Base-by-base conservation (phyloP, 2,329 filamentous ascomycete species). In the Phyllosticta citribraziliensis region DNA sequence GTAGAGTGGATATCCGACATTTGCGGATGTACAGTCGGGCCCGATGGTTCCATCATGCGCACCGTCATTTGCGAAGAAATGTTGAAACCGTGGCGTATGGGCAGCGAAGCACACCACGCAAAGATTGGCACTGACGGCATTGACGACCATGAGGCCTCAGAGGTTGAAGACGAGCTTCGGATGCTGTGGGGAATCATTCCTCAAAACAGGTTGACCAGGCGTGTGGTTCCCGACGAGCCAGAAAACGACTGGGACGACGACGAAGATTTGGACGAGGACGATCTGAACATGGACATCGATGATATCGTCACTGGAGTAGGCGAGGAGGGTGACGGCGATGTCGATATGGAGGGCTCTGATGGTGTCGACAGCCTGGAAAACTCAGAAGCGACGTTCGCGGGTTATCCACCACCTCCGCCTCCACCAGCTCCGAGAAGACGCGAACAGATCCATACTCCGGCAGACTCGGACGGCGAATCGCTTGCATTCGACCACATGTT, bases 1-100 rank as follows among this genome's bases (percentile, higher is more conserved):
- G 88, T 99, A 59, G 92, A 97, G 68, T 99, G 95, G 95, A 82
- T 99, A 20, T 83, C 87, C 58, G 95, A 99, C 73, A 95, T 99
- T 68, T 84, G 91, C 8, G 91, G 91, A 30, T 97, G 92, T 73
- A 88, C 85, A 58, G 88, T 96, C 55, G 91, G 90, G 1, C 80
- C 84, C 33, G 91, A 99, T 69, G 84, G 86, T 64, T 81, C 89
- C 63, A 85, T 97, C 19, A 78, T 99, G 52, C 84, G 91, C 47
- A 86, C 85, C 57, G 85, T 88, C 6, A 84, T 99, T 50, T 99
- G 94, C 69, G 91, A 97, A 72, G 91, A 99, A 73, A 82, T 97
- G 68, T 84, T 99, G 63, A 88, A 87, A 66, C 84, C 88, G 1
- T 99, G 94, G 94, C 84, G 86, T 33, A 84, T 88, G 65, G 94